phyloP scores from a whole-genome alignment of 1,139 yeast species.

The Debaryomyces psychrophilus region DNA sequence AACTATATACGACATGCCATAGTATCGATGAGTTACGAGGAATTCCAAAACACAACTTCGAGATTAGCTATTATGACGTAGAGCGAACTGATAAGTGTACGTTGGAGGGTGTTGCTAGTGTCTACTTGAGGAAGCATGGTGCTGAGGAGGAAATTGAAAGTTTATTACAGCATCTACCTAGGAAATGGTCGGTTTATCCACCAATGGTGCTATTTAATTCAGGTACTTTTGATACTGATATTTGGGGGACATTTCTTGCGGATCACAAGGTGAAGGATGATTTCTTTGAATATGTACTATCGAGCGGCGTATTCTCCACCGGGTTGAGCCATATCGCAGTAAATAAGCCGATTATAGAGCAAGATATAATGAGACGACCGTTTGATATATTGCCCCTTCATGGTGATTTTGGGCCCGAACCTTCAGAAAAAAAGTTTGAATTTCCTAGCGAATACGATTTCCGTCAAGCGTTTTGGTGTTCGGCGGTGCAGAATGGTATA shows the following conservation, averaged over 20 bases:
- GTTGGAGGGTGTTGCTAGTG: neutral
- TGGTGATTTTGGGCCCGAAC: constrained; percentile 66
- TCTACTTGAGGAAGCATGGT: neutral
- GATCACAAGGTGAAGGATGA: constrained; percentile 13
- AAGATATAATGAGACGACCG: constrained; percentile 64
- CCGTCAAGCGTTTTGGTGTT: constrained; percentile 69
- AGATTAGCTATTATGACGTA: neutral
- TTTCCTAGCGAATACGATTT: constrained; percentile 51
- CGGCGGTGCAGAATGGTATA: constrained; percentile 71
- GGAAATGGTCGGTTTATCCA: constrained; percentile 63
- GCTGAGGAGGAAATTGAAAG: neutral
- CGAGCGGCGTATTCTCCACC: constrained; percentile 14
- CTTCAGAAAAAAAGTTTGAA: constrained; percentile 26
- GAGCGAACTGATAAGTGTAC: neutral
- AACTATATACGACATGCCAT: neutral
- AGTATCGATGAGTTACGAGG: neutral
- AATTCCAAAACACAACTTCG: neutral
- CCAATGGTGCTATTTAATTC: constrained; percentile 64
- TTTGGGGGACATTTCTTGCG: constrained; percentile 33
- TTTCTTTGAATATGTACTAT: constrained; percentile 30
- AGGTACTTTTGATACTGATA: constrained; percentile 39
- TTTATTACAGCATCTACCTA: constrained; percentile 35
- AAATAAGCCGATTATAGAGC: constrained; percentile 66
- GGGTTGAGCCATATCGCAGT: constrained; percentile 64
- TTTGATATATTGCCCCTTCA: constrained; percentile 56